Evolutionary conservation across 1,139 yeast genomes (phyloP), one percentile per base, ranked within the genome.

Genomic region (Protomyces inouyei): DNA sequence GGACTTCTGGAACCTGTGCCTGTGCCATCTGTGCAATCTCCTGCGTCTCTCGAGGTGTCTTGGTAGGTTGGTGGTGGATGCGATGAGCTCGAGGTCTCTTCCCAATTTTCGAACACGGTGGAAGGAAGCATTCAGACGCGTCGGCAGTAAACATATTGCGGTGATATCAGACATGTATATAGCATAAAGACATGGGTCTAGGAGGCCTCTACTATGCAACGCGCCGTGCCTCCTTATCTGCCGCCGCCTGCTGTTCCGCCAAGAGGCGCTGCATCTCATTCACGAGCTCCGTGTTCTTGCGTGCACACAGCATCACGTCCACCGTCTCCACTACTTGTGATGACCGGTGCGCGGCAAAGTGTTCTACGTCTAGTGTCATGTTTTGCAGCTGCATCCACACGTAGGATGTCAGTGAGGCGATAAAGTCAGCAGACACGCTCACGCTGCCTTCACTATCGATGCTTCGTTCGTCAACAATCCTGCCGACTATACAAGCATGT

Each of bases 1-100:
- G 45, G 37, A 59, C 63, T 53, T 59, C 63, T n/a, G 63, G 63
- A 16, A 59, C 63, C 54, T 59, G 63, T 40, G 63, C 52, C 23
- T 37, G 14, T 16, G 63, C 43, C 63, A 59, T 59, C 8, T 28
- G 52, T 28, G 32, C 32, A 28, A 28, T 28, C 6, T 28, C 32
- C 32, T 28, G 32, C 32, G 32, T 28, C 8, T 28, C 32, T 28
- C 32, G 32, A 28, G 32, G 32, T 28, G 32, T 28, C 32, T 28
- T 28, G 32, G 32, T 5, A 28, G 32, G 32, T 4, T 28, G 32
- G 32, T 28, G 8, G 32, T 28, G 32, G 32, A 28, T 28, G 32
- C 32, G 32, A 28, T 28, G 32, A 28, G 32, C 8, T 28, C 32
- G 32, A 28, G 6, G 32, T 28, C 32, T 28, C 8, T 28, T 28